phyloP scores from a whole-genome alignment of 306 rosid species.

The Datisca glomerata region DNA sequence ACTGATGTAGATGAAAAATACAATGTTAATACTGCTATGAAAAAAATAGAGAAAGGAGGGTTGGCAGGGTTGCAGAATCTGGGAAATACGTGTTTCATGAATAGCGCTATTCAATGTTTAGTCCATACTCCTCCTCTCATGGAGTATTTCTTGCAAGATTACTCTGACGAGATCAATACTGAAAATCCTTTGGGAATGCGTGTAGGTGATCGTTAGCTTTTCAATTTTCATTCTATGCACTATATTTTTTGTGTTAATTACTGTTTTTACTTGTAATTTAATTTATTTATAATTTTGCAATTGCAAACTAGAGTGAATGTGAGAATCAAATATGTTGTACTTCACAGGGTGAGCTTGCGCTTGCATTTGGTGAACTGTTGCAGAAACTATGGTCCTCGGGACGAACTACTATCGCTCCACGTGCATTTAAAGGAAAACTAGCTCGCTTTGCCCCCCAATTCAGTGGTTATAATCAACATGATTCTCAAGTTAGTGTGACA shows the following conservation, averaged over 20 bases:
- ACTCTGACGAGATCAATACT: constrained; percentile 72
- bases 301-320: neutral
- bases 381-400: constrained; percentile 97
- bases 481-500: constrained; percentile 73
- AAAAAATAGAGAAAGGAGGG: constrained; percentile 63
- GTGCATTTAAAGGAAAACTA: constrained; percentile 83
- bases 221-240: too few species aligned
- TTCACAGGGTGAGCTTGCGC: constrained; percentile 90
- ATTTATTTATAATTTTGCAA: neutral
- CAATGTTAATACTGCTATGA: constrained; percentile 28
- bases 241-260: constrained; percentile 5
- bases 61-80: constrained; percentile 96
- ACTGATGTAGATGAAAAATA: constrained; percentile 48
- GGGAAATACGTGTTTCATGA: constrained; percentile 99
- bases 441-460: constrained; percentile 98
- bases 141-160: constrained; percentile 87
- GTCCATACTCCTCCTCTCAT: constrained; percentile 87
- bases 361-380: constrained; percentile 89
- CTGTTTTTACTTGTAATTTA: neutral
- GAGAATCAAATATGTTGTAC: neutral
- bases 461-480: constrained; percentile 98
- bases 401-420: constrained; percentile 72
- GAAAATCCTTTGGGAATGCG: constrained; percentile 97
- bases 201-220: constrained; percentile 39
- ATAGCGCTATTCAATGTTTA: constrained; percentile 85